Percentiles rank a stretch among this genome's conserved stretches.
Evolutionary conservation across 108 stramenopile species (phyloP).

Genomic region (Aurantiochytrium sp.): DNA sequence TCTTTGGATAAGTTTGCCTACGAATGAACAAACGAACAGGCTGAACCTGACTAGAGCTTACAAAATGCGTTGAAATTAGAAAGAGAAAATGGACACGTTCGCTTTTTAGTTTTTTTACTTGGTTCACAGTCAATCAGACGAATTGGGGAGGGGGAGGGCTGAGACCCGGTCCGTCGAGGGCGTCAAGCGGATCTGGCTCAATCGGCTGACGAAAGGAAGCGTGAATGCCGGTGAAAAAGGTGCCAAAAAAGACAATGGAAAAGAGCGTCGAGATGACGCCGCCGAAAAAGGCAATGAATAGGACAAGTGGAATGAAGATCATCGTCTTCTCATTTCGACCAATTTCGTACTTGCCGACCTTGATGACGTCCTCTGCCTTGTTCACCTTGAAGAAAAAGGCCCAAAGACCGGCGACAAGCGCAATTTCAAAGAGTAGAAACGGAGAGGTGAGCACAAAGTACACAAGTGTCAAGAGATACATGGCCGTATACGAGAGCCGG

Average conservation of each 20-base stretch:
- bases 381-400: slow-evolving; percentile 10
- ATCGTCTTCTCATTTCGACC: neutral
- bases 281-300: neutral
- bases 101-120: no score
- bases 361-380: slow-evolving; percentile 17
- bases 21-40: no score
- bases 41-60: no score
- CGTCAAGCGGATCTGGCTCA: neutral
- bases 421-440: neutral
- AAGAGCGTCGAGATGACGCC: neutral
- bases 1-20: no score
- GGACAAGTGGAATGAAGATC: neutral
- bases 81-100: no score
- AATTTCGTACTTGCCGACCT: neutral
- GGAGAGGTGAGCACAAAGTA: slow-evolving; percentile 11
- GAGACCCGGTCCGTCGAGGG: neutral
- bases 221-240: neutral
- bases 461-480: neutral
- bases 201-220: neutral
- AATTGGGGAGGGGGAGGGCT: neutral
- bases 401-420: neutral
- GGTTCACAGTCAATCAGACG: neutral
- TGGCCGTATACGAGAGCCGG: neutral
- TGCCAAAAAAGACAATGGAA: neutral
- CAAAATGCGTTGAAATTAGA: no score